These are phyloP conservation scores for Knufia fluminis DNA, from an alignment of 2,329 filamentous ascomycete species.

Conservation along the genomic window DNA sequence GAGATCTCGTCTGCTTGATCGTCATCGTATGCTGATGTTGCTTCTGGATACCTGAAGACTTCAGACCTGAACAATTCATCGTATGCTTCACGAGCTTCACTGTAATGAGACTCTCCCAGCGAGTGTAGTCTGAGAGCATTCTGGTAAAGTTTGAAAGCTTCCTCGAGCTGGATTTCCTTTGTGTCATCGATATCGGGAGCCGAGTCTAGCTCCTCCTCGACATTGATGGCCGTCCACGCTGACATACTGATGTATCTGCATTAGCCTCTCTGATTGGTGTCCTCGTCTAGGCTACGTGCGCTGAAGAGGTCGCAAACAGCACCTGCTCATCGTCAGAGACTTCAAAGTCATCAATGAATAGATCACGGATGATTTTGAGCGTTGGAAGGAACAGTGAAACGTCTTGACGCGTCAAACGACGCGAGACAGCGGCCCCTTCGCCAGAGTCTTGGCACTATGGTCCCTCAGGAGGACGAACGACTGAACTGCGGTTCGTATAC, in stretches of 20 bases:
- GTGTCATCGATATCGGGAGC: conserved; percentile 93
- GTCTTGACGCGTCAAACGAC: too few species aligned
- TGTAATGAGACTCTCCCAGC: conserved; percentile 67
- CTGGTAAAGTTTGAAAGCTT: conserved; percentile 91
- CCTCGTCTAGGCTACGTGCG: not conserved
- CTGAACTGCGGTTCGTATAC: not conserved
- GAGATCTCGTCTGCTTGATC: conserved; percentile 39
- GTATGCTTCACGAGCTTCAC: conserved; percentile 73
- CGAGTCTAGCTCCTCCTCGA: conserved; percentile 82
- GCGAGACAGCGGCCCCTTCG: too few species aligned
- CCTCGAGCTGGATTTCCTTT: conserved; percentile 93
- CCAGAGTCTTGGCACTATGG: too few species aligned
- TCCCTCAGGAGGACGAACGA: too few species aligned
- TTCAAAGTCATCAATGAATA: too few species aligned
- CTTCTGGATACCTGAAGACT: conserved; percentile 87
- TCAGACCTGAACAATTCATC: conserved; percentile 78
- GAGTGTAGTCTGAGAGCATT: conserved; percentile 83
- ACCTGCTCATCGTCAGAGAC: too few species aligned
- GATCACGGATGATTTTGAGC: not conserved
- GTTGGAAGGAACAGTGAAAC: not conserved
- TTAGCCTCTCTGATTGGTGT: not conserved
- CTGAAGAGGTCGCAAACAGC: not conserved
- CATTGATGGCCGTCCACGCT: conserved; percentile 45
- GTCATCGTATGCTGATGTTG: conserved; percentile 71
- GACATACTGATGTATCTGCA: conserved; percentile 14